A percentile compares a stretch with the other conserved stretches of the same genome.
Evolutionary conservation across 1,284 basidiomycete genomes (phyloP).

Genomic region (Cryptococcus depauperatus): DNA sequence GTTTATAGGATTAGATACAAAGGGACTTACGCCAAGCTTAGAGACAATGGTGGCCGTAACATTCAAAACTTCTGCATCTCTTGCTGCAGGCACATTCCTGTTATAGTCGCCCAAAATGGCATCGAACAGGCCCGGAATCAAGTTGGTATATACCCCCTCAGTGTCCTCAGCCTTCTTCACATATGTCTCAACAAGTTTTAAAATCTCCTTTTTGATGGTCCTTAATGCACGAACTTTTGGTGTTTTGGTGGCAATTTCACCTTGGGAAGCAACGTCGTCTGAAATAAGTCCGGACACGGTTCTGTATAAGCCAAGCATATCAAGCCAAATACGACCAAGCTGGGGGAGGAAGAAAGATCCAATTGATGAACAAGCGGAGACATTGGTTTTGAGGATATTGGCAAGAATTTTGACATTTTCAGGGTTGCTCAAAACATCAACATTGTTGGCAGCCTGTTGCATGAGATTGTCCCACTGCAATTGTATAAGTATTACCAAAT

Average conservation of each 20-base stretch:
- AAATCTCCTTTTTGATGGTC: conserved; percentile 97
- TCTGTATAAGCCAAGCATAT: conserved; percentile 97
- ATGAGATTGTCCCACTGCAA: conserved; percentile 91
- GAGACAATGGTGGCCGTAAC: conserved; percentile 95
- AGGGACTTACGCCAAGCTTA: conserved; percentile 68
- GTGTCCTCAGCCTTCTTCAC: conserved; percentile 94
- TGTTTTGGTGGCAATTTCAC: conserved; percentile 89
- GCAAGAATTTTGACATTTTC: conserved; percentile 97
- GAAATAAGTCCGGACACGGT: conserved; percentile 97
- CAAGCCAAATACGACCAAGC: conserved; percentile 90
- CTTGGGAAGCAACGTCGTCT: conserved; percentile 80
- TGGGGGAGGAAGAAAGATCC: conserved; percentile 96
- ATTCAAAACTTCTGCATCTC: conserved; percentile 96
- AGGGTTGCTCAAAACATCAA: conserved; percentile 80
- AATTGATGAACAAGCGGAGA: conserved; percentile 94
- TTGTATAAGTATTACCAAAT: neutral
- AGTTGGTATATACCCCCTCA: conserved; percentile 79
- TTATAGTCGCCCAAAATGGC: conserved; percentile 96
- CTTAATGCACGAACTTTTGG: conserved; percentile 90
- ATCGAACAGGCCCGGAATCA: conserved; percentile 93
- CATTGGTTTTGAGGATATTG: conserved; percentile 98
- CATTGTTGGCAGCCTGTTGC: conserved; percentile 87
- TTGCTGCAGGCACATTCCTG: conserved; percentile 83
- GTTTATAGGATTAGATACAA: neutral
- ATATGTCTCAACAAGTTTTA: conserved; percentile 96